Conservation (phyloP, 495 filamentous ascomycete species). For the Penicillium antarcticum region DNA sequence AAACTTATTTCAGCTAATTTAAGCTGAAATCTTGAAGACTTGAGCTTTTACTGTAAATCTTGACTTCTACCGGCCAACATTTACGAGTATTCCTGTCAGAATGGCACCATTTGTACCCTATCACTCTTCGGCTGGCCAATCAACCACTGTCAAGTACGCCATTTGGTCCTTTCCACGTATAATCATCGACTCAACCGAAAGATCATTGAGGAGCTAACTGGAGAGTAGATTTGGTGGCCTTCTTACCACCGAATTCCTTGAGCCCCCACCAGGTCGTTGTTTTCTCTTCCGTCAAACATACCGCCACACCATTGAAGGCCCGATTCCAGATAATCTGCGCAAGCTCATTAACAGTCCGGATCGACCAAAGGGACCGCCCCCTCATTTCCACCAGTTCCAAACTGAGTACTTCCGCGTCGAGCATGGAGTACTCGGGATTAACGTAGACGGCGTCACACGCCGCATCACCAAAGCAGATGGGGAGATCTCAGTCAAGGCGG, state of each 20-base stretch:
- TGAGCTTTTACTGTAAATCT: too few species aligned
- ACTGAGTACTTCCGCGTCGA: slow-evolving; percentile 16
- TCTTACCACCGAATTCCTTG: slow-evolving; percentile 7
- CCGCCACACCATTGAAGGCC: slow-evolving; percentile 4
- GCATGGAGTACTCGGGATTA: neutral
- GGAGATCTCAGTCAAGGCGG: slow-evolving; percentile 7
- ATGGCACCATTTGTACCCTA: too few species aligned
- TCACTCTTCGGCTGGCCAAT: too few species aligned
- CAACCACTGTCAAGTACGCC: too few species aligned
- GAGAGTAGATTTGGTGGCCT: slow-evolving; percentile 9
- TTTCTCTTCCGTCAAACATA: slow-evolving; percentile 16
- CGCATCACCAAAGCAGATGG: slow-evolving; percentile 7
- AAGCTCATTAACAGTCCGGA: neutral
- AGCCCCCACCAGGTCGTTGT: slow-evolving; percentile 11
- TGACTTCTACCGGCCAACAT: too few species aligned
- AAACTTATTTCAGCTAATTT: too few species aligned
- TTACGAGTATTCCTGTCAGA: too few species aligned
- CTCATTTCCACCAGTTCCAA: slow-evolving; percentile 15
- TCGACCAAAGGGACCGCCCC: slow-evolving; percentile 7
- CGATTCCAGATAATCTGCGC: slow-evolving; percentile 5
- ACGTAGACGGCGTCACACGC: slow-evolving; percentile 1
- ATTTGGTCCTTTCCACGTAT: too few species aligned
- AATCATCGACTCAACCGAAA: too few species aligned
- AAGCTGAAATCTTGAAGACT: too few species aligned
- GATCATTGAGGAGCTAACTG: too few species aligned